phyloP scores from a whole-genome alignment of 2,329 filamentous ascomycete genomes.

The Polytolypa hystricis region DNA sequence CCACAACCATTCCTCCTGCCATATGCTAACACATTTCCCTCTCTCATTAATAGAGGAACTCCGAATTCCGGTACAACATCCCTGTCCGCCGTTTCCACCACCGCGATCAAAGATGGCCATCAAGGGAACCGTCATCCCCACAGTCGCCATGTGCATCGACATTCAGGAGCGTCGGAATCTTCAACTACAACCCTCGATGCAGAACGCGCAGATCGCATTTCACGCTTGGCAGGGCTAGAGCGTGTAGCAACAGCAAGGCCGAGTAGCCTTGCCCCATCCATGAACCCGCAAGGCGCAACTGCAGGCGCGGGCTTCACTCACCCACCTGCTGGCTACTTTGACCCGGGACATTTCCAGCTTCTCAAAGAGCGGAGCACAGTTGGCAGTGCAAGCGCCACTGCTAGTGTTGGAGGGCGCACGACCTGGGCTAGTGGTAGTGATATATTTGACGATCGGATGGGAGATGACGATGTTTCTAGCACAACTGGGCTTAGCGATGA shows the following conservation, averaged over 20 bases:
- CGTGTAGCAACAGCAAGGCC: conserved; percentile 67
- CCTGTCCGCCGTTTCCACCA: conserved; percentile 81
- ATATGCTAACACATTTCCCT: conserved; percentile 9
- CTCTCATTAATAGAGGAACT: conserved; percentile 56
- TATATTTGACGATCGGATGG: conserved; percentile 43
- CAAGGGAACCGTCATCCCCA: conserved; percentile 63
- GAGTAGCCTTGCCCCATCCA: conserved; percentile 1
- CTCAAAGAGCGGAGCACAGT: conserved; percentile 79
- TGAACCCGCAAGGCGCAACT: conserved; percentile 1
- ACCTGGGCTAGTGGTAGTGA: conserved; percentile 57
- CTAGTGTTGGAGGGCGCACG: conserved; percentile 56
- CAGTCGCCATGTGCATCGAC: conserved; percentile 42
- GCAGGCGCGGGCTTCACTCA: not conserved
- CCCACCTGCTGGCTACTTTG: conserved; percentile 56
- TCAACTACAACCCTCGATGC: conserved; percentile 71
- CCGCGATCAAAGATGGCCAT: conserved; percentile 92
- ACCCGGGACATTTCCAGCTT: conserved; percentile 41
- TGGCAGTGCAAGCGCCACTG: conserved; percentile 76
- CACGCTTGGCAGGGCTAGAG: conserved; percentile 83
- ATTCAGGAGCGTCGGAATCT: conserved; percentile 44
- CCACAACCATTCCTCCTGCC: no score
- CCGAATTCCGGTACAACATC: conserved; percentile 88
- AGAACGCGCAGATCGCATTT: conserved; percentile 89
- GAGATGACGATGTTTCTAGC: conserved; percentile 44
- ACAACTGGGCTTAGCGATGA: conserved; percentile 79